Base-by-base conservation (phyloP, 2,329 filamentous ascomycete genomes). In the Leptographium wingfieldii region DNA sequence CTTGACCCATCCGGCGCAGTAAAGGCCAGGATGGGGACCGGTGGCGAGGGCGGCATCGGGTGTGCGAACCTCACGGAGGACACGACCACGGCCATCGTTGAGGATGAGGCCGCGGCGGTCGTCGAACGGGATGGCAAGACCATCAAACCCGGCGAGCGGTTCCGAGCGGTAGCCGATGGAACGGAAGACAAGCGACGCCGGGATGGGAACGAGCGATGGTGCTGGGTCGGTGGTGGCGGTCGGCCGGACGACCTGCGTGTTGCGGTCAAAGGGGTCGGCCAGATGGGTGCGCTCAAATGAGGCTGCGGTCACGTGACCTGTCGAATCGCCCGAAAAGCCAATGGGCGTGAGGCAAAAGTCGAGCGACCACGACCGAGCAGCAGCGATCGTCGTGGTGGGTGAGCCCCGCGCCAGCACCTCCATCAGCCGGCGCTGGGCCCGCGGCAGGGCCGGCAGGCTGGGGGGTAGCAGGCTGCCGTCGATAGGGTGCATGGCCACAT, bases 1-100 rank as follows among this genome's bases (percentile, higher is more conserved):
- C 75, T 97, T 97, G 11, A 96, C 91, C 94, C 94, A 99, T 0
- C 94, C 94, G 19, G 92, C 88, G 65, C 91, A 95, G 73, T 99
- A 99, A 33, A 96, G 72, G 0, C 92, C 90, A 0, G 86, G 83
- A 68, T 70, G 81, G 68, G 65, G 76, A 67, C 63, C 78, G 73
- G 65, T 76, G 66, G 58, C 77, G 67, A 61, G 71, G 64, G 65
- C 71, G 64, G 69, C 62, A 64, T 69, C 66, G 22, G 57, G 67
- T 51, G 62, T 67, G 62, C 60, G 68, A 67, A 64, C 72, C 66
- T 66, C 75, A 67, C 67, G 76, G 59, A 70, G 70, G 25, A 95
- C 82, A 57, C 94, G 84, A 0, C 94, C 94, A 38, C 83, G 74
- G 1, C 85, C 82, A 69, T 96, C 92, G 67, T 96, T 95, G 46